Conservation (phyloP, 768 basidiomycete genomes). For the Lyophyllum atratum region DNA sequence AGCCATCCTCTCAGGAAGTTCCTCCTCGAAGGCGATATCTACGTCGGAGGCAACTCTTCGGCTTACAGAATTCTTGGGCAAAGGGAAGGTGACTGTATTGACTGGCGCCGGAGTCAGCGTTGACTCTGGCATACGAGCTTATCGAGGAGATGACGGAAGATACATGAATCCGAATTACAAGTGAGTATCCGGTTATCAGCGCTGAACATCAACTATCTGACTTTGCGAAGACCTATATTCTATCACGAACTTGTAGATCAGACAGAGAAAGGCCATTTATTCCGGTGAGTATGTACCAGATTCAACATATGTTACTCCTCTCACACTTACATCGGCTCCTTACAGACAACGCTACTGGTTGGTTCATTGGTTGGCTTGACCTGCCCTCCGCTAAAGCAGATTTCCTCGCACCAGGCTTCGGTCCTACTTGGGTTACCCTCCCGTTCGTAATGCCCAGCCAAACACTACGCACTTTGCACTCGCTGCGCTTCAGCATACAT, state of each 20-base stretch:
- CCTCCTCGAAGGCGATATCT: slow-evolving; percentile 38
- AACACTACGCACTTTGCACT: slow-evolving; percentile 90
- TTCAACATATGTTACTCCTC: background rate
- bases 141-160: slow-evolving; percentile 82
- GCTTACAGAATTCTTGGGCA: slow-evolving; percentile 63
- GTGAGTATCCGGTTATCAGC: slow-evolving; percentile 39
- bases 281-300: slow-evolving; percentile 50
- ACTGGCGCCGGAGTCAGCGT: slow-evolving; percentile 96
- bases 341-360: slow-evolving; percentile 83
- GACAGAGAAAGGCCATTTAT: slow-evolving; percentile 65
- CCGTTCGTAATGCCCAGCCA: slow-evolving; percentile 78
- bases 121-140: slow-evolving; percentile 95
- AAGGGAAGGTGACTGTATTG: slow-evolving; percentile 72
- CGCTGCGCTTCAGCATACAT: slow-evolving; percentile 76
- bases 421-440: slow-evolving; percentile 84
- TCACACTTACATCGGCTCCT: background rate
- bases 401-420: slow-evolving; percentile 51
- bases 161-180: slow-evolving; percentile 92
- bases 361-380: slow-evolving; percentile 20
- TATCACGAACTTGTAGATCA: slow-evolving; percentile 84
- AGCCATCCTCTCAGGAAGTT: slow-evolving; percentile 48
- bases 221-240: slow-evolving; percentile 58
- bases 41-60: slow-evolving; percentile 57
- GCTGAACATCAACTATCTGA: slow-evolving; percentile 4
- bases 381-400: slow-evolving; percentile 10